Base-by-base conservation (phyloP, 805 yeast species). In the Diddensiella santjacobensis region DNA sequence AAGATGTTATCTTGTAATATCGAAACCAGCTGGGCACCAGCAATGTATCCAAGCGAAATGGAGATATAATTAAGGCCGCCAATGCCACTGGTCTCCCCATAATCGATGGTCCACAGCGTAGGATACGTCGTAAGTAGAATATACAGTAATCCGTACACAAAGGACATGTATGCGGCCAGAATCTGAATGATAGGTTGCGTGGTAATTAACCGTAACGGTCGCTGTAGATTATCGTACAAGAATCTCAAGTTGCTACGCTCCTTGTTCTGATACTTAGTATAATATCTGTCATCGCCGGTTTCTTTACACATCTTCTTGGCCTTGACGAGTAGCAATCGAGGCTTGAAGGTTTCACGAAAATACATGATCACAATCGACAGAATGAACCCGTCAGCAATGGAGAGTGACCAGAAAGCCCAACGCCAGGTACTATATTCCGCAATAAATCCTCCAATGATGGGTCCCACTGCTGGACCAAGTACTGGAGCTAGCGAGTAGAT, bases 101-200 rank as follows among this genome's bases (percentile, higher is more conserved):
- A 81, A n/a, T 55, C 52, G 0, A 56, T 59, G 15, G 66, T 62
- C 71, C 75, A 81, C 22, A 79, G 73, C 1, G 65, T 49, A 1
- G 87, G 85, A 64, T 78, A 81, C 2, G 83, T 72, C 20, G 78
- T 79, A 44, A 81, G 71, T 69, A 82, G 66, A 46, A 82, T 67
- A 63, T 82, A 82, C 71, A 80, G 69, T 63, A 79, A 76, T 6
- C 86, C 87, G 59, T 81, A 83, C 10, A 74, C 69, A 59, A 79
- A 79, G 1, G 87, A 85, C 77, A 79, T 72, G 60, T 78, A 80
- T 2, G 74, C 59, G 2, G 86, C 84, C 35, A 83, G 65, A 1
- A 83, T 81, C 33, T 78, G 69, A 30, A 82, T 79, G 75, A 83
- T 79, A 2, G 86, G 85, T 56, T 81, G 81, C 15, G 78, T 71